These are phyloP conservation scores for Boletus pseudo-olivaceus DNA, from an alignment of 768 basidiomycete species.

Conservation along the genomic window DNA sequence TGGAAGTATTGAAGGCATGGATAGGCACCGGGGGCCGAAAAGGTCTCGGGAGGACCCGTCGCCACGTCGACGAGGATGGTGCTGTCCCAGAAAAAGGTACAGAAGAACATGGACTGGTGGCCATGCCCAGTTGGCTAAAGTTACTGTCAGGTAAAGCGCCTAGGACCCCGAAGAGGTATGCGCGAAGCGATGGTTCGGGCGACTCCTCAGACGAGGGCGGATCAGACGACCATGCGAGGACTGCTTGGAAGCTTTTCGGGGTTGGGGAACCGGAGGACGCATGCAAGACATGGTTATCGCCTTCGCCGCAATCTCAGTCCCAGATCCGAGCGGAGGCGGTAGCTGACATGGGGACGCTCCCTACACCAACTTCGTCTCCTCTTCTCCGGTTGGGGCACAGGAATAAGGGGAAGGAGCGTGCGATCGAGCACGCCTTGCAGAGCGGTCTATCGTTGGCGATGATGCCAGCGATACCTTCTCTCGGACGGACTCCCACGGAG, in stretches of 20 bases:
- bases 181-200: conserved; percentile 41
- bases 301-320: conserved; percentile 11
- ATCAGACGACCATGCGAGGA: conserved; percentile 49
- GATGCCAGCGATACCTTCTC: background rate
- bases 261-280: conserved; percentile 25
- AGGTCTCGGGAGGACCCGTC: conserved; percentile 34
- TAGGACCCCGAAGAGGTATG: background rate
- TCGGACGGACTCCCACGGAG: conserved; percentile 1
- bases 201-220: conserved; percentile 40
- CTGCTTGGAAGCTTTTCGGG: conserved; percentile 56
- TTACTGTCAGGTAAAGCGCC: background rate
- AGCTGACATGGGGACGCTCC: conserved; percentile 7
- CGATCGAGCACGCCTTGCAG: background rate
- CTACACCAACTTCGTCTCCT: conserved; percentile 29
- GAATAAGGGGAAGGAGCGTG: conserved; percentile 5
- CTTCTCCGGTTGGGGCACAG: background rate
- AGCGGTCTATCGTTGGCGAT: background rate
- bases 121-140: background rate
- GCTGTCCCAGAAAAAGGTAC: background rate
- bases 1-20: conserved; percentile 43
- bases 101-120: background rate
- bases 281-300: conserved; percentile 16
- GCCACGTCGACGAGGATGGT: conserved; percentile 20
- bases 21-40: conserved; percentile 36
- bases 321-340: background rate